Evolutionary conservation across 139 green algal species (phyloP).

Genomic region (Picochlorum sp.): DNA sequence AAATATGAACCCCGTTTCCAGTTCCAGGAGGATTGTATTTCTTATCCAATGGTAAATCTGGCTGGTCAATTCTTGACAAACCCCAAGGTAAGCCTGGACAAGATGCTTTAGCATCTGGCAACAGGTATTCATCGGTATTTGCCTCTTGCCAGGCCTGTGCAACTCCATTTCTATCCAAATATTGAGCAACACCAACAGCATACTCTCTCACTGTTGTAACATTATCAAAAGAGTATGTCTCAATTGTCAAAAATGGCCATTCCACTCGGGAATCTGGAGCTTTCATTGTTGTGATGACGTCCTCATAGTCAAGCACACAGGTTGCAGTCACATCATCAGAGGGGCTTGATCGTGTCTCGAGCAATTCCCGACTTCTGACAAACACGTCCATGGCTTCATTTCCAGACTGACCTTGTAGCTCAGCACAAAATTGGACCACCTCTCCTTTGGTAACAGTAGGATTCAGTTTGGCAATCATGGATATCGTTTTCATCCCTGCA

Average conservation of each 20-base stretch:
- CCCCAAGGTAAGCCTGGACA: neutral
- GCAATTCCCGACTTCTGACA: neutral
- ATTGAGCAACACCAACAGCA: neutral
- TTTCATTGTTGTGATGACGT: neutral
- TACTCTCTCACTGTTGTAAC: neutral
- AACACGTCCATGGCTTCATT: neutral
- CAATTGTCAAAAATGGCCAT: neutral
- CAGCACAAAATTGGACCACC: neutral
- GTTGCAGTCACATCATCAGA: neutral
- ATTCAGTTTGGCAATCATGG: neutral
- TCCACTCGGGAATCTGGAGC: neutral
- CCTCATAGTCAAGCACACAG: neutral
- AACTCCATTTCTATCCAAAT: neutral
- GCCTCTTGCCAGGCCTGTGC: neutral
- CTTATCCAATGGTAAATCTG: conserved; percentile 1
- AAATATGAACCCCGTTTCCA: conserved; percentile 10
- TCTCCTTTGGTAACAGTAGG: neutral
- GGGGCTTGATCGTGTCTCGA: neutral
- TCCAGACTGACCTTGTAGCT: neutral
- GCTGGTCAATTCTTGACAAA: neutral
- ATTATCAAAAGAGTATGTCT: neutral
- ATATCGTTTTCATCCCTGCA: neutral
- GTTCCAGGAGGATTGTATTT: neutral
- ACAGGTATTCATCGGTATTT: too few relatives aligned
- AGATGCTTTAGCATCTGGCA: neutral